Percentiles rank a stretch among this genome's conserved stretches.
Conservation (phyloP, 306 rosid genomes). For the Abrus pulchellus region DNA sequence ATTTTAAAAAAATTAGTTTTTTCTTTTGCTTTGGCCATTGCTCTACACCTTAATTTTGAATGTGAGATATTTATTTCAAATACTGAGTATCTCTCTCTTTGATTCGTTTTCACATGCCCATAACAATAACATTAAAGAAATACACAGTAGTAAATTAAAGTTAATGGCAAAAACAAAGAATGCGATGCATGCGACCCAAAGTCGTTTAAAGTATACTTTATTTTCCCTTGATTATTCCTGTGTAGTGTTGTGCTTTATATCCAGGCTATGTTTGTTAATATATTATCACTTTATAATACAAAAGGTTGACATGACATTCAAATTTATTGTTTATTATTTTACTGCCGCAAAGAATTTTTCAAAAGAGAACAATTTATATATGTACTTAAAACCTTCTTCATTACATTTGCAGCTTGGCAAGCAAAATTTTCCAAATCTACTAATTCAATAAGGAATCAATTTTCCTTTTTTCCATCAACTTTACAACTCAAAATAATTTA, state of each 20-base stretch:
- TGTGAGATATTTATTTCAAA: not conserved
- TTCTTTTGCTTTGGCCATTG: not conserved
- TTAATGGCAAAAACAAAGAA: not conserved
- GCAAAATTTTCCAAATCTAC: not conserved
- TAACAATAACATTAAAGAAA: not conserved
- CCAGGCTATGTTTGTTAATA: not conserved
- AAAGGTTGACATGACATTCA: not conserved
- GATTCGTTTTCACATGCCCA: not conserved
- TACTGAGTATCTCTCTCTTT: not conserved
- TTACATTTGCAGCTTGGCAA: not conserved
- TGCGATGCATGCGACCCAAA: not conserved
- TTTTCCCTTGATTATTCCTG: too few species aligned
- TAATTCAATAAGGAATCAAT: not conserved
- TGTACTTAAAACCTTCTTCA: not conserved
- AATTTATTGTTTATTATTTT: not conserved
- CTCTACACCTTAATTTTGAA: not conserved
- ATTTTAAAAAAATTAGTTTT: not conserved
- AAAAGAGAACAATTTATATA: not conserved
- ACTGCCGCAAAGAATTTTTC: too few species aligned
- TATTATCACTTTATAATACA: conserved; percentile 3
- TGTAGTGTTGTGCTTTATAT: too few species aligned
- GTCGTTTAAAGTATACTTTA: not conserved
- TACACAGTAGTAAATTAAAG: not conserved
- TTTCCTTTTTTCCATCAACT: not conserved
- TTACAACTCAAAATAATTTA: not conserved